Conservation (phyloP, 1,139 yeast genomes). For the Yarrowia galli region DNA sequence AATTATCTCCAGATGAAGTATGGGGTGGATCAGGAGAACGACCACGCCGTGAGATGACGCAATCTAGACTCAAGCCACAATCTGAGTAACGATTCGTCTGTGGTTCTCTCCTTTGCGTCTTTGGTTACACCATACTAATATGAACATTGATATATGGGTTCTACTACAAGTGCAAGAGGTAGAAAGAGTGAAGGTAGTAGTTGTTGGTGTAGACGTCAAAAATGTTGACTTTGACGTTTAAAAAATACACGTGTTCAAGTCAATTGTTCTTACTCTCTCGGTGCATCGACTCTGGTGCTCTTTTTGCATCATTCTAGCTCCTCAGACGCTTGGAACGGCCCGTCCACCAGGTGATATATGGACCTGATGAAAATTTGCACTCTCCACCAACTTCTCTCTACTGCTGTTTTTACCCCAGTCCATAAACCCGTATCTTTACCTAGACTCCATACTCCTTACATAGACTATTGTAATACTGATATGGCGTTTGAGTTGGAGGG, state of each 20-base stretch:
- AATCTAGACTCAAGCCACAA: background rate
- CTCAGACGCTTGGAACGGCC: too few species aligned
- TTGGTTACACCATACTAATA: background rate
- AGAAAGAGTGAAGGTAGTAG: background rate
- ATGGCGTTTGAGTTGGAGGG: background rate
- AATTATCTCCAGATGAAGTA: too few species aligned
- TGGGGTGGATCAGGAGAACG: too few species aligned
- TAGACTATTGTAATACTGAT: background rate
- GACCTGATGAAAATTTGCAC: background rate
- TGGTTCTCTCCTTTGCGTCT: background rate
- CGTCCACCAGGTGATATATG: conserved; percentile 1
- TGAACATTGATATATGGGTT: background rate
- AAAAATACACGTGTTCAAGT: too few species aligned
- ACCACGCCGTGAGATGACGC: background rate
- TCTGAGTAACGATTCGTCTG: too few species aligned
- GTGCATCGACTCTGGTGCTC: background rate
- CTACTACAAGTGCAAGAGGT: background rate
- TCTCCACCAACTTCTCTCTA: background rate
- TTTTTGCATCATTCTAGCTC: background rate
- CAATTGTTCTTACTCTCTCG: too few species aligned
- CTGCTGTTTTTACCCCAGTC: background rate
- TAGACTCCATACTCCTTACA: background rate
- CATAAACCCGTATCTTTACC: conserved; percentile 1
- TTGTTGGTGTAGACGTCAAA: too few species aligned
- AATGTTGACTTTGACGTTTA: background rate